Evolutionary conservation across 2,329 filamentous ascomycete genomes (phyloP).

Genomic region (Stagonosporopsis chrysanthemi): DNA sequence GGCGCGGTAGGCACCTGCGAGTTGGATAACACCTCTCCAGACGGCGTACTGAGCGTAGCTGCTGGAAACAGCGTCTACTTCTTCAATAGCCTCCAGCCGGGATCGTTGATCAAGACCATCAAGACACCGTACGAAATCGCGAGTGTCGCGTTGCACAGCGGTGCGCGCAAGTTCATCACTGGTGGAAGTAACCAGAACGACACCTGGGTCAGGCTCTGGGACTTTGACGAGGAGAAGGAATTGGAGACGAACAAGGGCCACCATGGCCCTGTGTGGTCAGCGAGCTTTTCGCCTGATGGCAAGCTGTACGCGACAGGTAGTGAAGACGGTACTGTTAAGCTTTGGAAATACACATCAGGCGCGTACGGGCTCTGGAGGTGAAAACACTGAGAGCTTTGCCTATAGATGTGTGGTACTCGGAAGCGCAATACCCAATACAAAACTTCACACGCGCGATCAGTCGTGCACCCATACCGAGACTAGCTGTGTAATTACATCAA

Average conservation of each 20-base stretch:
- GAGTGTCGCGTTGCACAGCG: slow-evolving; percentile 86
- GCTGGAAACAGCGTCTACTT: slow-evolving; percentile 96
- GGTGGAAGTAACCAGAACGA: slow-evolving; percentile 79
- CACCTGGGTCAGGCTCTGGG: slow-evolving; percentile 95
- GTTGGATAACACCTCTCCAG: slow-evolving; percentile 68
- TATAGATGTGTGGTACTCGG: neutral
- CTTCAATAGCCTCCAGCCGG: slow-evolving; percentile 78
- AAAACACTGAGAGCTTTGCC: neutral
- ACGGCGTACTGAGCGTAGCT: slow-evolving; percentile 83
- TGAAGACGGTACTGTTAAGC: slow-evolving; percentile 96
- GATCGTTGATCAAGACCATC: slow-evolving; percentile 76
- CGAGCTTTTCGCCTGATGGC: slow-evolving; percentile 92
- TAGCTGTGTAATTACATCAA: neutral
- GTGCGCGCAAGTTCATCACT: slow-evolving; percentile 82
- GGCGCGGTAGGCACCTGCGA: slow-evolving; percentile 92
- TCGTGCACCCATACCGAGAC: neutral
- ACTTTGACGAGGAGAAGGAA: slow-evolving; percentile 83
- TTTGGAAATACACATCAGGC: slow-evolving; percentile 75
- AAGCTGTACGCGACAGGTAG: slow-evolving; percentile 96
- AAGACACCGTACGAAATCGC: slow-evolving; percentile 85
- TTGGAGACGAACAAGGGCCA: slow-evolving; percentile 95
- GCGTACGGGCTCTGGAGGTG: slow-evolving; percentile 72
- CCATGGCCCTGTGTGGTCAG: slow-evolving; percentile 96
- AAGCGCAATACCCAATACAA: slow-evolving; percentile 11
- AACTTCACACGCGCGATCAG: neutral